Evolutionary conservation across 2,329 filamentous ascomycete genomes (phyloP).

Genomic region (Colletotrichum agaves): DNA sequence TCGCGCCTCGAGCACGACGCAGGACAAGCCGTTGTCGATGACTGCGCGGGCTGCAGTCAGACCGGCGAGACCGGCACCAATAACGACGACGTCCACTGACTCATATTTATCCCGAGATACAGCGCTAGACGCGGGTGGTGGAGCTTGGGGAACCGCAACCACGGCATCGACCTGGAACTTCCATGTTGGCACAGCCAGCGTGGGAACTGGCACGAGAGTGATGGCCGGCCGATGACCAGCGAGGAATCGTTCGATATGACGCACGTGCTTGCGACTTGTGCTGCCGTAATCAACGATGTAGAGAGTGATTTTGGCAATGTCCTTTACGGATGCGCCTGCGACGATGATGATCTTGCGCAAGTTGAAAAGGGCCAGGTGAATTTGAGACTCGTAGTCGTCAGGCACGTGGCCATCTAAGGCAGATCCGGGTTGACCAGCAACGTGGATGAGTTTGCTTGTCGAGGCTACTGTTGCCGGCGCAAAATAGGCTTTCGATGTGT

Average conservation of each 20-base stretch:
- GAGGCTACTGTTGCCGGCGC: conserved; percentile 40
- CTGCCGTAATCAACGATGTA: conserved; percentile 58
- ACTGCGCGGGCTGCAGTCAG: conserved; percentile 50
- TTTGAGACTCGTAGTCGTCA: conserved; percentile 53
- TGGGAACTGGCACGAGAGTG: conserved; percentile 54
- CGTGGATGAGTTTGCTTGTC: conserved; percentile 41
- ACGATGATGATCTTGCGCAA: conserved; percentile 49
- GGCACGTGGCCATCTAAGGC: conserved; percentile 47
- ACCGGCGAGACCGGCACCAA: conserved; percentile 58
- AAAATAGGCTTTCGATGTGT: conserved; percentile 38
- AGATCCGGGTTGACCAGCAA: conserved; percentile 51
- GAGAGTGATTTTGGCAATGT: conserved; percentile 54
- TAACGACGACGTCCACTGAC: conserved; percentile 47
- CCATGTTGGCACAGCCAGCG: conserved; percentile 51
- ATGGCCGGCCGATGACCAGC: conserved; percentile 52
- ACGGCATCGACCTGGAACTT: conserved; percentile 58
- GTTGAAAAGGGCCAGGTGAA: conserved; percentile 52
- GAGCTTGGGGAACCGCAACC: conserved; percentile 40
- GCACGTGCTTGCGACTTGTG: conserved; percentile 48
- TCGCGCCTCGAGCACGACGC: conserved; percentile 60
- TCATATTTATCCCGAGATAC: conserved; percentile 19
- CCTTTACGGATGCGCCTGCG: conserved; percentile 47
- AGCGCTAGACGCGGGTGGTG: not conserved
- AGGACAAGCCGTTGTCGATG: conserved; percentile 49
- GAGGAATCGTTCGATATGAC: conserved; percentile 51